Evolutionary conservation across 2,329 filamentous ascomycete genomes (phyloP).

Genomic region (Neofusicoccum laricinum): DNA sequence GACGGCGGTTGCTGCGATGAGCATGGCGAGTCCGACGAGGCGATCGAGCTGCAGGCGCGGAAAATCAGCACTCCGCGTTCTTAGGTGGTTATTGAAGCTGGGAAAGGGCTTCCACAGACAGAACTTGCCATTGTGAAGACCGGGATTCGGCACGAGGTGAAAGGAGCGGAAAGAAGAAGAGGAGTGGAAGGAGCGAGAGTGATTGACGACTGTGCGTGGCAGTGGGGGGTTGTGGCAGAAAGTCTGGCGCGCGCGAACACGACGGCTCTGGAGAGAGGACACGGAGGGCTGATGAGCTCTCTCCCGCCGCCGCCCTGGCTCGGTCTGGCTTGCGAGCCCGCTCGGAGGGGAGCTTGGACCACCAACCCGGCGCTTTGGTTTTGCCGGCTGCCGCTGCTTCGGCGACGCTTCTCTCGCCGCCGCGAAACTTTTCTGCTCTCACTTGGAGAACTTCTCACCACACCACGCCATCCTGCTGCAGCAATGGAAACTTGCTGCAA

Average conservation of each 20-base stretch:
- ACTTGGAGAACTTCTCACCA: not conserved
- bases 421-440: not conserved
- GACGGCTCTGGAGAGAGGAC: conserved; percentile 8
- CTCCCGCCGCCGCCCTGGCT: conserved; percentile 2
- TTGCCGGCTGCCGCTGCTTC: not conserved
- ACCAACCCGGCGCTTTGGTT: not conserved
- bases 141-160: not conserved
- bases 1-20: conserved; percentile 68
- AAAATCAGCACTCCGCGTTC: not conserved
- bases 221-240: not conserved
- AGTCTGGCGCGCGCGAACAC: not conserved
- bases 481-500: too few relatives aligned
- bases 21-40: conserved; percentile 73
- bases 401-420: not conserved
- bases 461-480: too few relatives aligned
- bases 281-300: conserved; percentile 14
- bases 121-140: conserved; percentile 16
- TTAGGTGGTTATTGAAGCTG: not conserved
- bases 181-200: not conserved
- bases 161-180: conserved; percentile 5
- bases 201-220: not conserved
- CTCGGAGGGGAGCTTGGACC: conserved; percentile 9
- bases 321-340: not conserved
- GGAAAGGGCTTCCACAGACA: conserved; percentile 13
- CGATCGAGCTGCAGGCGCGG: conserved; percentile 74